phyloP scores from a whole-genome alignment of 495 filamentous ascomycete genomes.

The Chaetomium cochliodes region DNA sequence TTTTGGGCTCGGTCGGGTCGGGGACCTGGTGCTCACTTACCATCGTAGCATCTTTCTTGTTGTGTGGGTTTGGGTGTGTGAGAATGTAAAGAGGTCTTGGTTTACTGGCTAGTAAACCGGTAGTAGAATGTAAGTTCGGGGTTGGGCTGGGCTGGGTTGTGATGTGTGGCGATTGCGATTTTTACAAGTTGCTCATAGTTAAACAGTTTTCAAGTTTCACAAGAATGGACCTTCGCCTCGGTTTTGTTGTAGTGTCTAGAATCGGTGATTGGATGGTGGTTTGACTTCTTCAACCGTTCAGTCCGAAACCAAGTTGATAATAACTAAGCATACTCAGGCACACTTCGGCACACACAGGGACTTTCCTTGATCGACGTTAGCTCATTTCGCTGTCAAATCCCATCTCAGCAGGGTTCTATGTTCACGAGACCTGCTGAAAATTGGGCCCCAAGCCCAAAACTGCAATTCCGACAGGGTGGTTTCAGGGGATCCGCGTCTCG shows the following conservation, averaged over 20 bases:
- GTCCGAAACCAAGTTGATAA: background rate
- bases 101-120: background rate
- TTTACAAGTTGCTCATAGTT: background rate
- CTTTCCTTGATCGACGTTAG: conserved; percentile 12
- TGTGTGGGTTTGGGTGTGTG: background rate
- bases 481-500: conserved; percentile 12
- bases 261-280: background rate
- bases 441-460: background rate
- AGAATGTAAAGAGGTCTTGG: background rate
- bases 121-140: background rate
- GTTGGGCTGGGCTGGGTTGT: background rate
- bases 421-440: conserved; percentile 23
- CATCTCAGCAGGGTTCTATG: conserved; percentile 8
- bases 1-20: no score
- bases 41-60: conserved; percentile 14
- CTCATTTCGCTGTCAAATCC: conserved; percentile 2
- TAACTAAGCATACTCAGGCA: no score
- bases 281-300: background rate
- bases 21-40: conserved; percentile 9
- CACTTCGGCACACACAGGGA: background rate
- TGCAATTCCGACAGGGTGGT: conserved; percentile 9
- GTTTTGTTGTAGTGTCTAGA: background rate
- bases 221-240: background rate
- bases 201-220: conserved; percentile 6
- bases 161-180: background rate